Conservation (phyloP, 2,329 filamentous ascomycete species). For the Paecilomyces sp. region DNA sequence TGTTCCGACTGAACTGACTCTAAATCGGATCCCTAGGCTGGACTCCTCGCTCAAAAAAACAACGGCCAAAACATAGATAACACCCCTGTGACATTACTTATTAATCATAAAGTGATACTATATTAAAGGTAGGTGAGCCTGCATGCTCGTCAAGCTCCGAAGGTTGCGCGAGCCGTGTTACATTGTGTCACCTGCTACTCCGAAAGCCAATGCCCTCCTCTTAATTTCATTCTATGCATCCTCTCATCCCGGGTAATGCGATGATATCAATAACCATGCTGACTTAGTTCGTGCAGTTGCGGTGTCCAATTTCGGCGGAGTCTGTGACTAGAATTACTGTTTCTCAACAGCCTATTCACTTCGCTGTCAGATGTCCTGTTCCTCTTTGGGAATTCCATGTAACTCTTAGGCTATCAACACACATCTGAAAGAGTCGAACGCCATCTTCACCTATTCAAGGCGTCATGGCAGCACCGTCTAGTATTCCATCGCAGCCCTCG, state of each 20-base stretch:
- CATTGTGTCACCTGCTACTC: background rate
- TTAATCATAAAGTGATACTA: background rate
- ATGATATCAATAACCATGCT: background rate
- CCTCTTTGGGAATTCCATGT: background rate
- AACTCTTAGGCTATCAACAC: background rate
- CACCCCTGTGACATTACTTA: background rate
- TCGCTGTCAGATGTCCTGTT: background rate
- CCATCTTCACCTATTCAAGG: slow-evolving; percentile 6
- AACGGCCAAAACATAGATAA: background rate
- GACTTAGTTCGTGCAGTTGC: background rate
- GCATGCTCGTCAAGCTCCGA: background rate
- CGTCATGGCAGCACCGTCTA: slow-evolving; percentile 35
- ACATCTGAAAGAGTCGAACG: background rate
- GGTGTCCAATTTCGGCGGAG: background rate
- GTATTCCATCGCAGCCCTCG: slow-evolving; percentile 20
- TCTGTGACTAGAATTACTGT: background rate
- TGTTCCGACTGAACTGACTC: background rate
- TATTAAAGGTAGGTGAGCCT: background rate
- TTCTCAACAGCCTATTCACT: background rate
- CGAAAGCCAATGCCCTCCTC: background rate
- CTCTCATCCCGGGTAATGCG: background rate
- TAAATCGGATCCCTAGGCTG: background rate
- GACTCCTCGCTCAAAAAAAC: background rate
- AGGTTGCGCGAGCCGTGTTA: background rate
- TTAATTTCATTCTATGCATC: background rate